Evolutionary conservation across 1,139 yeast genomes (phyloP).

Genomic region (Candida dubliniensis): DNA sequence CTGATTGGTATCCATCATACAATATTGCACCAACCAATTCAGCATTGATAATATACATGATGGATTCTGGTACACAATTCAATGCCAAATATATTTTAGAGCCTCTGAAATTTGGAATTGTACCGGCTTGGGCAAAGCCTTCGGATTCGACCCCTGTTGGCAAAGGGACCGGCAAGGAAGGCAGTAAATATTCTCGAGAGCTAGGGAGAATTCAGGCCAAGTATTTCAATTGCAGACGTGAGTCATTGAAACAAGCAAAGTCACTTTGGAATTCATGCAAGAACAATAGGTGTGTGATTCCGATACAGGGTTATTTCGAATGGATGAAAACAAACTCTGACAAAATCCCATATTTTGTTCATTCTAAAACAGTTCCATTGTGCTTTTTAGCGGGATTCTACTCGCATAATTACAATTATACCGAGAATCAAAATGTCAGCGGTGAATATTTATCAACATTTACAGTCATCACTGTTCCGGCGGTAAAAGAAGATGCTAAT

Average conservation of each 20-base stretch:
- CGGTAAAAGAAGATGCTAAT: conserved; percentile 45
- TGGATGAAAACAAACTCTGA: conserved; percentile 52
- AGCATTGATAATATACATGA: conserved; percentile 33
- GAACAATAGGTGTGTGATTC: conserved; percentile 62
- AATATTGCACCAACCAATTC: conserved; percentile 45
- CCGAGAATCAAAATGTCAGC: conserved; percentile 24
- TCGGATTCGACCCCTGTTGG: conserved; percentile 26
- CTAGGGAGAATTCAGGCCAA: conserved; percentile 31
- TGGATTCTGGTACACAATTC: conserved; percentile 9
- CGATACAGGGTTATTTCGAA: conserved; percentile 83
- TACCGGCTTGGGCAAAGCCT: conserved; percentile 47
- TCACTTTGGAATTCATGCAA: conserved; percentile 53
- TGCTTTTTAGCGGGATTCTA: conserved; percentile 75
- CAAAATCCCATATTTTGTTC: conserved; percentile 66
- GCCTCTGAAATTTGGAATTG: conserved; percentile 43
- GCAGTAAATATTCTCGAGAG: conserved; percentile 29
- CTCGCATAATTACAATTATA: conserved; percentile 43
- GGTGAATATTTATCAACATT: conserved; percentile 48
- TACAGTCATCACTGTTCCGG: conserved; percentile 74
- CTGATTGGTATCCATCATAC: conserved; percentile 27
- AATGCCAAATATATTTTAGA: conserved; percentile 28
- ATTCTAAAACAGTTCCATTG: conserved; percentile 49
- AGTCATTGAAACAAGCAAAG: conserved; percentile 45
- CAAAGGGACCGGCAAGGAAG: conserved; percentile 18
- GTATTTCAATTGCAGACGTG: conserved; percentile 65